Conservation (phyloP, 768 basidiomycete species). For the Hericium rajendrae region DNA sequence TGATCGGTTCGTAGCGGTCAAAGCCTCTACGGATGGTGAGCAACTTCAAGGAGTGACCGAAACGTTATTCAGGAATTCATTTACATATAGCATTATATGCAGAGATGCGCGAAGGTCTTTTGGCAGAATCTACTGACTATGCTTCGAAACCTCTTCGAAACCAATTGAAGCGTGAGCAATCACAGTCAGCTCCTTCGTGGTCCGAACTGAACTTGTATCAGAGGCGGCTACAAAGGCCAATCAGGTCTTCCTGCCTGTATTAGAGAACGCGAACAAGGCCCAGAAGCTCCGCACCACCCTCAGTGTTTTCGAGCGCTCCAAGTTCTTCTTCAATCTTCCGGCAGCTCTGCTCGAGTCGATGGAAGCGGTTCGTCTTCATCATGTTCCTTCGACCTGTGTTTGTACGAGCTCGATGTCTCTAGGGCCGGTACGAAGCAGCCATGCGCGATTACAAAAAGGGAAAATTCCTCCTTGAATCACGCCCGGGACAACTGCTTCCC, state of each 20-base stretch:
- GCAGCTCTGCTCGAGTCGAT: constrained; percentile 82
- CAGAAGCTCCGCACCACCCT: constrained; percentile 87
- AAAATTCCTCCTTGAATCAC: constrained; percentile 78
- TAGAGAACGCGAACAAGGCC: constrained; percentile 93
- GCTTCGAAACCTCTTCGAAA: constrained; percentile 76
- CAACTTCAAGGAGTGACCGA: not conserved
- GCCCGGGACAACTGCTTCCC: constrained; percentile 79
- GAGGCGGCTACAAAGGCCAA: constrained; percentile 90
- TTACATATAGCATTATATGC: constrained; percentile 59
- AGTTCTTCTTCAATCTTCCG: constrained; percentile 98
- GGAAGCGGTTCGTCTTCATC: constrained; percentile 54
- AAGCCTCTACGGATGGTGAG: constrained; percentile 90
- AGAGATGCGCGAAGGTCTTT: constrained; percentile 87
- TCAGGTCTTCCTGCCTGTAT: constrained; percentile 90
- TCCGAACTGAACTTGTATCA: constrained; percentile 21
- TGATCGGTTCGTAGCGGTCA: constrained; percentile 95
- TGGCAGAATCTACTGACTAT: constrained; percentile 69
- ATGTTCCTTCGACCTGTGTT: not conserved
- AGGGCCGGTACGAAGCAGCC: constrained; percentile 93
- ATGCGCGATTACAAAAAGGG: constrained; percentile 97
- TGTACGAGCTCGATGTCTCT: constrained; percentile 2
- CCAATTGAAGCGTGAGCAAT: constrained; percentile 66
- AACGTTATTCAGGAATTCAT: not conserved
- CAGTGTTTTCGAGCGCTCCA: constrained; percentile 91
- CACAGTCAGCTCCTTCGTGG: not conserved